Evolutionary conservation across 2,329 filamentous ascomycete species (phyloP), one percentile per base, ranked within the genome.

Genomic region (Beauveria australis): DNA sequence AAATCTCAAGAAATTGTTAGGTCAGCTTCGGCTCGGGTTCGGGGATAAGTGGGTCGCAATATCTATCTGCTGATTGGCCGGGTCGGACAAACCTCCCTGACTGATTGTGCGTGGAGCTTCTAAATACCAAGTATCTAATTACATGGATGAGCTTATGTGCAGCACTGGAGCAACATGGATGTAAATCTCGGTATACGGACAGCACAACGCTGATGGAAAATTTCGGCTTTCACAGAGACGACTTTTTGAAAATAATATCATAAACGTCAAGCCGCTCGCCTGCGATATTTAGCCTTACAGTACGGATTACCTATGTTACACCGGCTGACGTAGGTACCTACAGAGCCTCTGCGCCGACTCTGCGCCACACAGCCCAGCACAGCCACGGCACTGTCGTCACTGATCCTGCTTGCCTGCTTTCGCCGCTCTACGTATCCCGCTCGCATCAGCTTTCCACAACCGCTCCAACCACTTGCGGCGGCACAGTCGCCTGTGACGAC

Each of bases 361-460:
- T 53, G 61, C 61, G 61, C 61, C 61, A 63, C 61, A 61, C 37
- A 43, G 44, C 53, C 33, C 26, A 47, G 56, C 62, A 63, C 60
- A 63, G 62, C 62, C 62, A 63, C 62, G 51, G 53, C 44, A 52
- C 62, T 37, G 54, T 63, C 62, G 55, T 63, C 62, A 63, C 62
- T 56, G 52, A 60, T 59, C 49, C 33, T 55, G 53, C 56, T 59
- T 59, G 52, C 40, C 33, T 55, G 53, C 56, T 59, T 59, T 56
- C 40, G 56, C 55, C 40, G 56, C 61, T 56, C 51, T 48, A 37
- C 14, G 22, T 12, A 43, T 26, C 18, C 48, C 56, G 43, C 22
- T 30, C 5, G 48, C 33, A 46, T 37, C 37, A 53, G 49, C 56
- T 33, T 54, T 48, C 40, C 51, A 46, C 56, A 52, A 54, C n/a